These are phyloP conservation scores for Starmerella floris DNA, from an alignment of 805 yeast genomes.

Conservation along the genomic window DNA sequence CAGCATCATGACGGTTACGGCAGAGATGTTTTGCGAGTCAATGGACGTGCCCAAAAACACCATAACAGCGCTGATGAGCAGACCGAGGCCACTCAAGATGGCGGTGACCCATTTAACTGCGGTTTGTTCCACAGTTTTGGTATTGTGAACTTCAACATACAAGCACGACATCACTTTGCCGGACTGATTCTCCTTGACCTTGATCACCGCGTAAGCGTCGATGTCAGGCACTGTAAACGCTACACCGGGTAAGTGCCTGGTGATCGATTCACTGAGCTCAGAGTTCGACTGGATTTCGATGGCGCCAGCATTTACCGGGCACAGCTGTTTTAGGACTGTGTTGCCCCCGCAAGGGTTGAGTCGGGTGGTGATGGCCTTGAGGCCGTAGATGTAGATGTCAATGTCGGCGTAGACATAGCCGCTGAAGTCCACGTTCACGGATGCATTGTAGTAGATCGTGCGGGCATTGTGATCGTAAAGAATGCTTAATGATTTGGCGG, in stretches of 20 bases:
- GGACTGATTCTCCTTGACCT: constrained; percentile 29
- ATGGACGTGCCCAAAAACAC: constrained; percentile 77
- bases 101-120: constrained; percentile 93
- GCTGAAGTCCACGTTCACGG: constrained; percentile 52
- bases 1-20: constrained; percentile 72
- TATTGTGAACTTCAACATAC: constrained; percentile 61
- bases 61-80: constrained; percentile 66
- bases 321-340: constrained; percentile 66
- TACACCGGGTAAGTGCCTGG: constrained; percentile 58
- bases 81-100: constrained; percentile 74
- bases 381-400: constrained; percentile 76
- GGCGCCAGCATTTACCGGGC: constrained; percentile 75
- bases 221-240: constrained; percentile 79
- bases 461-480: constrained; percentile 58
- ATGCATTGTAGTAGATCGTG: constrained; percentile 54
- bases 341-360: constrained; percentile 45
- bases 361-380: constrained; percentile 43
- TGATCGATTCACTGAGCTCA: constrained; percentile 36
- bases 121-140: constrained; percentile 65
- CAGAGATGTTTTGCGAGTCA: constrained; percentile 79
- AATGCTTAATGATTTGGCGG: constrained; percentile 65
- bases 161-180: constrained; percentile 49
- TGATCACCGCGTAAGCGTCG: constrained; percentile 60
- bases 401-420: constrained; percentile 57
- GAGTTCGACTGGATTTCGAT: constrained; percentile 65